These are phyloP conservation scores for Blastomyces silverae DNA, from an alignment of 2,329 filamentous ascomycete species.

Conservation along the genomic window DNA sequence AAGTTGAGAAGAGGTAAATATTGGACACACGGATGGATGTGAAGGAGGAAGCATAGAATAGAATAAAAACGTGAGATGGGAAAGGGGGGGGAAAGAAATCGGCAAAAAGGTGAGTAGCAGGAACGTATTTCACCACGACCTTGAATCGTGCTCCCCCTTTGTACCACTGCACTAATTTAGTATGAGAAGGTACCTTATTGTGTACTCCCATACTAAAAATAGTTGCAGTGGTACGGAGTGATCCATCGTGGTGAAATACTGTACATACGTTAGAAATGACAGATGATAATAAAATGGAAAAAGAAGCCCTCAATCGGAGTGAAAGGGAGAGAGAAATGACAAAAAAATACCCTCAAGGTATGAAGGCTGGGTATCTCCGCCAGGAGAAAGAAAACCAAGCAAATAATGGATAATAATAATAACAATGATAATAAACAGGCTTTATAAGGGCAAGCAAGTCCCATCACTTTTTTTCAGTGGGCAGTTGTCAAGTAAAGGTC, in stretches of 20 bases:
- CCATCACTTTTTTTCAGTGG: neutral
- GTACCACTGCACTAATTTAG: no score
- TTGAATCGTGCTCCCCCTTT: no score
- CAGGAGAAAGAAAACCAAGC: conserved; percentile 5
- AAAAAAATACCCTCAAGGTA: neutral
- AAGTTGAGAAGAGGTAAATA: neutral
- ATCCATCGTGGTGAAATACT: neutral
- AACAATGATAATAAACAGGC: neutral
- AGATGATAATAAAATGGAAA: neutral
- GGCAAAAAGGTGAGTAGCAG: neutral
- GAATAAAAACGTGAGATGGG: neutral
- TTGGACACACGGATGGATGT: neutral
- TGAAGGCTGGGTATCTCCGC: neutral
- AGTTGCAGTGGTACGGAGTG: no score
- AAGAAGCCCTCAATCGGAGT: neutral
- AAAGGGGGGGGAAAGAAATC: neutral
- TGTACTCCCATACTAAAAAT: no score
- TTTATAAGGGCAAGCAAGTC: neutral
- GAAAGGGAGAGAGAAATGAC: neutral
- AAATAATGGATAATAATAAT: neutral
- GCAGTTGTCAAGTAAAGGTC: neutral
- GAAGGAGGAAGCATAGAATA: neutral
- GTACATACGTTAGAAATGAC: neutral
- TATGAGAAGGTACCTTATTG: no score
- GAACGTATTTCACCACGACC: no score